Evolutionary conservation across 345 rosid genomes (phyloP).

Genomic region (Psidium guajava): DNA sequence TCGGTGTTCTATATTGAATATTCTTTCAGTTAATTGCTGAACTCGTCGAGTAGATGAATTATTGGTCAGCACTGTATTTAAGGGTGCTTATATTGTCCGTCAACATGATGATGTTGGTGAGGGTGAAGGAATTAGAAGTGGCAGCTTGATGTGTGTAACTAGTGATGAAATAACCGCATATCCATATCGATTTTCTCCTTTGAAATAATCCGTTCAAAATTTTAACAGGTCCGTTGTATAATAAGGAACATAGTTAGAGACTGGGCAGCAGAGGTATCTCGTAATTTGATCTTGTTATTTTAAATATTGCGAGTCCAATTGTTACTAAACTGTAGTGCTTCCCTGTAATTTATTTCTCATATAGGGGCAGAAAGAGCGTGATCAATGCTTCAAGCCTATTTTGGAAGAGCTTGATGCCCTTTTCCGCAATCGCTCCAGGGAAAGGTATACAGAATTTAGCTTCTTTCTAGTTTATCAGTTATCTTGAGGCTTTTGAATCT

Average conservation of each 20-base stretch:
- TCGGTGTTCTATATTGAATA: not conserved
- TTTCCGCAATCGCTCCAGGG: constrained; percentile 58
- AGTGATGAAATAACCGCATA: not conserved
- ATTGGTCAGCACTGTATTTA: not conserved
- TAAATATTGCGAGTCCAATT: not conserved
- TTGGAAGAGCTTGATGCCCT: constrained; percentile 79
- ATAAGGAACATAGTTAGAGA: constrained; percentile 93
- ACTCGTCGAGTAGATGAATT: not conserved
- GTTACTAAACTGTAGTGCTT: not conserved
- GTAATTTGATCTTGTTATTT: not conserved
- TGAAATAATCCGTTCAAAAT: not conserved
- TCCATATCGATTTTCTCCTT: not conserved
- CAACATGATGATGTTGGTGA: not conserved
- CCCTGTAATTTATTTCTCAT: not conserved
- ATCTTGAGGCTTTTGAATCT: not conserved
- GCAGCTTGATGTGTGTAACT: not conserved
- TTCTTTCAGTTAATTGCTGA: not conserved
- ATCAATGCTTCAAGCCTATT: constrained; percentile 88
- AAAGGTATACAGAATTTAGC: constrained; percentile 29
- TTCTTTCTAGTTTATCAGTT: not conserved
- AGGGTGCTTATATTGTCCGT: not conserved
- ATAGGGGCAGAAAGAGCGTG: constrained; percentile 82
- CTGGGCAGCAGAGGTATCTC: constrained; percentile 93
- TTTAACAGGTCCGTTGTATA: constrained; percentile 82
- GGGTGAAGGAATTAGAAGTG: not conserved